Evolutionary conservation across 2,329 filamentous ascomycete genomes (phyloP), one percentile per base, ranked within the genome.

Genomic region (Fusarium sp.): DNA sequence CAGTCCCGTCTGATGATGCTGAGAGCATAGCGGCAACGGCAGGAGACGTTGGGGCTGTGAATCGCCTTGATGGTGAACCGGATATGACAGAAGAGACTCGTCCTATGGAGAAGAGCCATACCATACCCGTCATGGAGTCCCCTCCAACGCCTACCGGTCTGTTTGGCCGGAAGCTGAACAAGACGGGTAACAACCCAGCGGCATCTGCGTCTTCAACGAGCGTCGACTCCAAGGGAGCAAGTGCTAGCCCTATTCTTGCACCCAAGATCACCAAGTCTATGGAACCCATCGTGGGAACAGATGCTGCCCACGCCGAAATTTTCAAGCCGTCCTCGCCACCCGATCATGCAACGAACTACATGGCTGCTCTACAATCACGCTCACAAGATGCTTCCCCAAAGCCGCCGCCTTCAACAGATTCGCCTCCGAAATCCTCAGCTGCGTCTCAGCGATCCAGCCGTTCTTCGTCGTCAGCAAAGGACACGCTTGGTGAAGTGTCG

Each of bases 341-440:
- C 2, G 88, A 91, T 40, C 86, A 91, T 78, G 92, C 92, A 27
- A 86, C 88, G 25, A 89, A 86, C 73, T 86, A 89, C 29, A 94
- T 95, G 87, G 91, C 92, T 64, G 91, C 90, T 42, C 85, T 94
- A 42, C 91, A 92, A n/a, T 88, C 86, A 20, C 86, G 89, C 20
- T 90, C 92, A 1, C 87, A 89, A 38, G 86, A 88, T n/a, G 81
- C 83, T 25, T 89, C 90, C 1, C 88, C 90, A 2, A 79, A 82
- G 8, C 84, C 85, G 7, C 65, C 14, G 86, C 79, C 47, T 80
- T 16, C 65, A 27, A 42, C 75, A 73, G 84, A 79, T 61, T 81
- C 73, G 50, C 82, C 77, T 67, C 79, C 69, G 66, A 84, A 81
- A 71, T 79, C 78, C 31, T 84, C 81, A 68, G 83, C 82, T 13